Evolutionary conservation across 2,329 filamentous ascomycete genomes (phyloP).

Genomic region (Trematosphaeria pertusa): DNA sequence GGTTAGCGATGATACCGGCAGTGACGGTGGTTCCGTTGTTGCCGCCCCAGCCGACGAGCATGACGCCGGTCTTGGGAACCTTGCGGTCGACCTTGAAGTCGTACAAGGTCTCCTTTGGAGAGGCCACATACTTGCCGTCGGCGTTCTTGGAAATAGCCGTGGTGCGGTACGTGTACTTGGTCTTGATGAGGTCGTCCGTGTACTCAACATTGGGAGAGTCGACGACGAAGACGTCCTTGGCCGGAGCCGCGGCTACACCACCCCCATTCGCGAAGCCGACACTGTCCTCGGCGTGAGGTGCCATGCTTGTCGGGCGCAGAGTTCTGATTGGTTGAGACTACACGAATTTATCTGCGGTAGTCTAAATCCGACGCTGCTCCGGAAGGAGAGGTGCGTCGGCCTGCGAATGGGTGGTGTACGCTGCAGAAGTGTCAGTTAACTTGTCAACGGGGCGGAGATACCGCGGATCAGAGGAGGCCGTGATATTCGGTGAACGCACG

Average conservation of each 20-base stretch:
- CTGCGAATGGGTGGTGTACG: slow-evolving; percentile 94
- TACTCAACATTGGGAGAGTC: slow-evolving; percentile 92
- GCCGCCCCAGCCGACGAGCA: slow-evolving; percentile 97
- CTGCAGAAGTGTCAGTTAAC: slow-evolving; percentile 57
- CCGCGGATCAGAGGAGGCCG: too few species aligned
- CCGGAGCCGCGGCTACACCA: slow-evolving; percentile 50
- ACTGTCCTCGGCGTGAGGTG: slow-evolving; percentile 83
- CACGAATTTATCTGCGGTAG: slow-evolving; percentile 44
- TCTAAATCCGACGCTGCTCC: slow-evolving; percentile 75
- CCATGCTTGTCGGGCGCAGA: slow-evolving; percentile 68
- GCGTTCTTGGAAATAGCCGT: slow-evolving; percentile 77
- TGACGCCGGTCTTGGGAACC: slow-evolving; percentile 91
- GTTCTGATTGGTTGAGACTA: slow-evolving; percentile 31
- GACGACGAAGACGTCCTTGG: slow-evolving; percentile 78
- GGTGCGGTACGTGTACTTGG: slow-evolving; percentile 96
- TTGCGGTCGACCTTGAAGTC: slow-evolving; percentile 98
- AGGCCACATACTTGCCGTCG: slow-evolving; percentile 80
- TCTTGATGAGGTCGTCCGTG: slow-evolving; percentile 85
- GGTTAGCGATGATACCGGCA: slow-evolving; percentile 95
- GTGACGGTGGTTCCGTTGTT: slow-evolving; percentile 99
- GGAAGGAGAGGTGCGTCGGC: slow-evolving; percentile 88
- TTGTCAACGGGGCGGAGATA: slow-evolving; percentile 4
- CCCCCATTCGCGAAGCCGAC: slow-evolving; percentile 63
- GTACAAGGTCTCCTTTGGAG: slow-evolving; percentile 87
- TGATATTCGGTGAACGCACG: slow-evolving; percentile 75